phyloP scores from a whole-genome alignment of 2,329 filamentous ascomycete genomes.

The Microsporum ferrugineum region DNA sequence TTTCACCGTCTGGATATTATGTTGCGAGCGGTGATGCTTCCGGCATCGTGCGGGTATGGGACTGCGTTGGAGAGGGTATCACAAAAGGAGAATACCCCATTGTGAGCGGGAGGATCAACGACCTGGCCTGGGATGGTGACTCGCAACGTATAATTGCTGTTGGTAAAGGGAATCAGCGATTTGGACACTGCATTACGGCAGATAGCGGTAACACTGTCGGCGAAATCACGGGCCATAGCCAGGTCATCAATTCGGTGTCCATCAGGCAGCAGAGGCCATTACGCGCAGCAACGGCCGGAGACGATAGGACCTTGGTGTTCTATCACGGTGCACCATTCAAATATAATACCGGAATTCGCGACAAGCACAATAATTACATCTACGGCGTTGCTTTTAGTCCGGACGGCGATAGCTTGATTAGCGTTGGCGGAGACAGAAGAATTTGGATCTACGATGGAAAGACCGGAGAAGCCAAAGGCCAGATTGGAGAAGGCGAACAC shows the following conservation, averaged over 20 bases:
- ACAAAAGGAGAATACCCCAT: constrained; percentile 93
- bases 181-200: constrained; percentile 85
- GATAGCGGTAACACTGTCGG: constrained; percentile 95
- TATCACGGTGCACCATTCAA: constrained; percentile 93
- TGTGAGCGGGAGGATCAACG: constrained; percentile 87
- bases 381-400: constrained; percentile 82
- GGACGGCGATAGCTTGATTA: constrained; percentile 69
- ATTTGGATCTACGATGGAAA: constrained; percentile 96
- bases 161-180: constrained; percentile 85
- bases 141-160: constrained; percentile 94
- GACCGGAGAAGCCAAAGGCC: constrained; percentile 68
- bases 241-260: constrained; percentile 80
- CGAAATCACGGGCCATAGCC: constrained; percentile 84
- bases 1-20: constrained; percentile 89
- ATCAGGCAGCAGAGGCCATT: constrained; percentile 85
- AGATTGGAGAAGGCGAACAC: constrained; percentile 64
- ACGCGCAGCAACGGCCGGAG: constrained; percentile 78
- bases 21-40: constrained; percentile 81
- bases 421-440: constrained; percentile 79
- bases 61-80: constrained; percentile 69
- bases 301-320: constrained; percentile 83
- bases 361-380: constrained; percentile 77
- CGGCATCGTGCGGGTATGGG: constrained; percentile 84
- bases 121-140: constrained; percentile 95
- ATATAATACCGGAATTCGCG: constrained; percentile 71